Conservation (phyloP, 2,329 filamentous ascomycete genomes). For the Nothophaeocryptopus gaeumannii region DNA sequence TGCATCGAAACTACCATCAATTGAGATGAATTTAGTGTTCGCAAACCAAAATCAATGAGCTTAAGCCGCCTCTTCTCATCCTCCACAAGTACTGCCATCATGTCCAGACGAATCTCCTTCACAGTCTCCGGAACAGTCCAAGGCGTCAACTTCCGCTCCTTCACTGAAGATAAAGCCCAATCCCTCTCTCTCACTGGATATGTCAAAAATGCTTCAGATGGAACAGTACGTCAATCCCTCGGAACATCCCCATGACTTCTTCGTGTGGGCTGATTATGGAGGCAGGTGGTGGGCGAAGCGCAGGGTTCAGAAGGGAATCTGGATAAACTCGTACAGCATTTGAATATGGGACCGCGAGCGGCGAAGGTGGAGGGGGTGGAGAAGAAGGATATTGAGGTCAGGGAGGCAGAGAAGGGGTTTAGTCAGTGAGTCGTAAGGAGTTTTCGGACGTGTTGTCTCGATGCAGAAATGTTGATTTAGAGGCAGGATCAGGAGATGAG, state of each 20-base stretch:
- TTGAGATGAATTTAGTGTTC: no score
- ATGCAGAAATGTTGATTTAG: no score
- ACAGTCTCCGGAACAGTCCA: conserved; percentile 49
- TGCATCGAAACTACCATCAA: no score
- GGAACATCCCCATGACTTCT: background rate
- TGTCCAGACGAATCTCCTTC: conserved; percentile 43
- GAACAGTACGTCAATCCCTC: conserved; percentile 35
- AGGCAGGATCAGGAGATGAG: no score
- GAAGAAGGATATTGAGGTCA: conserved; percentile 61
- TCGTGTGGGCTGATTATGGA: background rate
- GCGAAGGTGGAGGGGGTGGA: conserved; percentile 74
- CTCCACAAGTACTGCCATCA: background rate
- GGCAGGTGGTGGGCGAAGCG: conserved; percentile 81
- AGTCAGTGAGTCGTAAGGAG: conserved; percentile 26
- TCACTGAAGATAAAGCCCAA: conserved; percentile 44
- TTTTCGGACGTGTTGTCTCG: background rate
- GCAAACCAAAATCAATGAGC: no score
- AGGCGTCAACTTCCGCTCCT: conserved; percentile 52
- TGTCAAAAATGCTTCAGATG: conserved; percentile 48
- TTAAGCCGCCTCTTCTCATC: no score
- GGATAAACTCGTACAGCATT: conserved; percentile 67
- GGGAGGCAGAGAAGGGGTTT: conserved; percentile 68
- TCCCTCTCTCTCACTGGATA: conserved; percentile 45
- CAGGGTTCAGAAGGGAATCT: conserved; percentile 69
- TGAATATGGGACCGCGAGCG: conserved; percentile 70